phyloP scores from a whole-genome alignment of 208 protist species.

The Trypanosomatidae sp. region DNA sequence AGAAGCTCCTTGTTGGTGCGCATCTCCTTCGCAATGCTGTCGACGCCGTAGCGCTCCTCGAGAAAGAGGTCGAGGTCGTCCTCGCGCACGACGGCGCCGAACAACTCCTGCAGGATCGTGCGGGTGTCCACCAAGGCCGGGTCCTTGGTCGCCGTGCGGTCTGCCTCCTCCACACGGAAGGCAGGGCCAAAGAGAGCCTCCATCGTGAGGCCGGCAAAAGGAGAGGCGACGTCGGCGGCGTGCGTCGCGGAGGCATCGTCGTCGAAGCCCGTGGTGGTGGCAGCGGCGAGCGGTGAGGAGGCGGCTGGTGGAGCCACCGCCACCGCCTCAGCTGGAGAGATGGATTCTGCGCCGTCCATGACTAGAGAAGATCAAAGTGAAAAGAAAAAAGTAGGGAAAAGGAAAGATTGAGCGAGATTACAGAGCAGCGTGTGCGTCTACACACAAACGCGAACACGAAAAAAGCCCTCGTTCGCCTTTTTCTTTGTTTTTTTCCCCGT shows the following conservation, averaged over 20 bases:
- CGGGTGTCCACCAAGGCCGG: slow-evolving; percentile 66
- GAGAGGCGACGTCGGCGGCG: not conserved
- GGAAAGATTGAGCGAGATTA: no score
- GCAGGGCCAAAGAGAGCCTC: slow-evolving; percentile 64
- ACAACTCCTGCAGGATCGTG: slow-evolving; percentile 50
- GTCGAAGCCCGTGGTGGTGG: slow-evolving; percentile 19
- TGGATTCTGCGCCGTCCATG: no score
- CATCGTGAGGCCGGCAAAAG: slow-evolving; percentile 23
- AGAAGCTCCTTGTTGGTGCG: slow-evolving; percentile 34
- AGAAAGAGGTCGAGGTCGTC: slow-evolving; percentile 44
- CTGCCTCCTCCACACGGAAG: slow-evolving; percentile 39
- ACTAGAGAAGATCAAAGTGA: no score
- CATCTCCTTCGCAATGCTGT: slow-evolving; percentile 29
- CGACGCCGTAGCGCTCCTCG: slow-evolving; percentile 16
- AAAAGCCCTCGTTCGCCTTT: no score
- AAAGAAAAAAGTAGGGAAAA: no score
- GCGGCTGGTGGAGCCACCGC: no score
- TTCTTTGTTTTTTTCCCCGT: no score
- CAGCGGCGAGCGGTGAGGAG: slow-evolving; percentile 9
- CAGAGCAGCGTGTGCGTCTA: no score
- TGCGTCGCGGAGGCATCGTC: slow-evolving; percentile 6
- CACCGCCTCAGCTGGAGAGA: no score
- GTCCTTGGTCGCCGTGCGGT: slow-evolving; percentile 27
- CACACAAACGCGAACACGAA: no score
- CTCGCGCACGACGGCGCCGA: slow-evolving; percentile 48